These are phyloP conservation scores for Gossypium turneri DNA, from an alignment of 345 rosid genomes.

Conservation along the genomic window DNA sequence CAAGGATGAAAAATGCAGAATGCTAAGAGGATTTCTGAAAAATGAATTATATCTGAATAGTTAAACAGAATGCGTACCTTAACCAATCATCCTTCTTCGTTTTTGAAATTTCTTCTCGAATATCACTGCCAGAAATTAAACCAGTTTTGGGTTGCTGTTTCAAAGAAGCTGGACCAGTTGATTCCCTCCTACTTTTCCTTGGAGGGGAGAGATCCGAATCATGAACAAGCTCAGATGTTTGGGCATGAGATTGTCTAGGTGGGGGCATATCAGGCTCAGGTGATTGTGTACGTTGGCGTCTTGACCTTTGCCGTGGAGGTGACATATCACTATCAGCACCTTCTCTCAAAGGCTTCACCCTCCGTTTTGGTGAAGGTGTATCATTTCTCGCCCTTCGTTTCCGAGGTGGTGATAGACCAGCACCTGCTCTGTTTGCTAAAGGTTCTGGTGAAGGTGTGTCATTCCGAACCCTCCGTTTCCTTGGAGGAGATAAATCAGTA, in stretches of 20 bases:
- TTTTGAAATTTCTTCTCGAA: constrained; percentile 50
- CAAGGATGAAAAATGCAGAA: background rate
- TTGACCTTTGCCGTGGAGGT: constrained; percentile 5
- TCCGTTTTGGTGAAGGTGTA: constrained; percentile 8
- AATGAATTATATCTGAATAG: constrained; percentile 6
- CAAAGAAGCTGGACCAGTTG: constrained; percentile 29
- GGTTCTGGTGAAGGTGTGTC: constrained; percentile 36
- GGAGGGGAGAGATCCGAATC: constrained; percentile 52
- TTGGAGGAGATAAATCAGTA: constrained; percentile 36
- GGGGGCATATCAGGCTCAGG: constrained; percentile 34
- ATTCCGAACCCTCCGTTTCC: constrained; percentile 31
- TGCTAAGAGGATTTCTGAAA: constrained; percentile 5
- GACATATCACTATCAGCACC: constrained; percentile 13
- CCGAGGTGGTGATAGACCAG: constrained; percentile 46
- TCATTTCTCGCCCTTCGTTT: constrained; percentile 15
- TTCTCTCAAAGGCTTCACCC: constrained; percentile 6
- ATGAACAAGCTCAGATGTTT: background rate
- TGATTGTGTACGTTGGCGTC: constrained; percentile 4
- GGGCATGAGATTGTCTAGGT: constrained; percentile 21
- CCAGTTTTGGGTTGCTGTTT: constrained; percentile 56
- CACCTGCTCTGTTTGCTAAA: constrained; percentile 18
- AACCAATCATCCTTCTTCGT: constrained; percentile 50
- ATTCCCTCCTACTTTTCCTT: constrained; percentile 45
- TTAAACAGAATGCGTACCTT: constrained; percentile 37
- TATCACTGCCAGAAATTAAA: constrained; percentile 64